Evolutionary conservation across 257 asterid species (phyloP).

Genomic region (Scutellaria minor): DNA sequence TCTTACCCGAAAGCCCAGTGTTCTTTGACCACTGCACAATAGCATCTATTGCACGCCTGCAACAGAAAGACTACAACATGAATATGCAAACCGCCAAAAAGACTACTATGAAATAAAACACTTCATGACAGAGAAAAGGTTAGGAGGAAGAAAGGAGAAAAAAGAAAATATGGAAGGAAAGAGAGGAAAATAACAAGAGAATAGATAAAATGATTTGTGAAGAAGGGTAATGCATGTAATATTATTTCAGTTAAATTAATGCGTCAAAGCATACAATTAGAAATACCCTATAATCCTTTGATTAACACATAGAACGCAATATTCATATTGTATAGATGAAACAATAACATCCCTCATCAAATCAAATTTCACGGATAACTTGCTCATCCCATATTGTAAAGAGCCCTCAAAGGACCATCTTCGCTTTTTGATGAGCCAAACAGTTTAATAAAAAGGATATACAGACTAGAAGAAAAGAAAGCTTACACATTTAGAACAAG

Average conservation of each 20-base stretch:
- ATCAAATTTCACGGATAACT: not conserved
- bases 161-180: not conserved
- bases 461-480: not conserved
- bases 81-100: not conserved
- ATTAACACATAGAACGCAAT: not conserved
- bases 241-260: not conserved
- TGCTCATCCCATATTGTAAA: not conserved
- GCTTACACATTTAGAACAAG: slow-evolving; percentile 40
- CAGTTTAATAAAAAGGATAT: not conserved
- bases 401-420: not conserved
- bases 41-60: slow-evolving; percentile 39
- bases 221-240: not conserved
- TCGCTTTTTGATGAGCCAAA: not conserved
- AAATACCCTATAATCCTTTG: not conserved
- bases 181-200: not conserved
- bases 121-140: not conserved
- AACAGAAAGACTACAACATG: slow-evolving; percentile 29
- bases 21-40: slow-evolving; percentile 35
- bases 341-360: not conserved
- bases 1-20: slow-evolving; percentile 51
- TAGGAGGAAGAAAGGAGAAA: too few relatives aligned
- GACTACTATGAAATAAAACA: not conserved
- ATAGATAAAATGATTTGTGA: not conserved
- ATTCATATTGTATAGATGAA: not conserved
- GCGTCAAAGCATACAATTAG: not conserved